Evolutionary conservation across 78 protist genomes (phyloP).

Genomic region (Anaeramoeba flamelloides): DNA sequence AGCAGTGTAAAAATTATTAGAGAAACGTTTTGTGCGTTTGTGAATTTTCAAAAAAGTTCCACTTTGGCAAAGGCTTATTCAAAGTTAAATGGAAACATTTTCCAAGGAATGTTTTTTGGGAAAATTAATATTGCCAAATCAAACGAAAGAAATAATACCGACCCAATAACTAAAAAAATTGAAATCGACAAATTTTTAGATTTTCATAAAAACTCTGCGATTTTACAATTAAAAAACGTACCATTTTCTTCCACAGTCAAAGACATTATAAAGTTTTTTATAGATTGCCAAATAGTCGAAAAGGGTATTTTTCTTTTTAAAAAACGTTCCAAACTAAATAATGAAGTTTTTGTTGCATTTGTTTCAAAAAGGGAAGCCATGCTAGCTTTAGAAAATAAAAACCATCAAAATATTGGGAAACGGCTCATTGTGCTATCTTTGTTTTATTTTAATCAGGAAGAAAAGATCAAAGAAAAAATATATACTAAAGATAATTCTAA

Average conservation of each 20-base stretch:
- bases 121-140: neutral
- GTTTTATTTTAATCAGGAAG: too few species aligned
- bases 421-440: neutral
- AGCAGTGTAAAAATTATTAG: neutral
- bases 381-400: neutral
- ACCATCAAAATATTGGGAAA: neutral
- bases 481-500: too few species aligned
- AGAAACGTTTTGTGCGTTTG: neutral
- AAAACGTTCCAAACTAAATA: neutral
- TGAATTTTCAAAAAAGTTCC: neutral
- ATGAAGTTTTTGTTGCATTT: neutral
- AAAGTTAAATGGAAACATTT: neutral
- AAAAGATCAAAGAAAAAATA: too few species aligned
- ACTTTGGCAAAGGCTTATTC: neutral
- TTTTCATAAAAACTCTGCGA: neutral
- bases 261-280: neutral
- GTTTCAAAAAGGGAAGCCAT: neutral
- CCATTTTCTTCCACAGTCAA: neutral
- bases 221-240: neutral
- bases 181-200: neutral
- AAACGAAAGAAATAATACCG: neutral
- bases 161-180: neutral
- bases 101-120: neutral
- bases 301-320: neutral
- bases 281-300: neutral